Percentiles rank a stretch among this genome's conserved stretches.
phyloP scores from a whole-genome alignment of 1,284 basidiomycete genomes.

The Limonomyces culmigenus region DNA sequence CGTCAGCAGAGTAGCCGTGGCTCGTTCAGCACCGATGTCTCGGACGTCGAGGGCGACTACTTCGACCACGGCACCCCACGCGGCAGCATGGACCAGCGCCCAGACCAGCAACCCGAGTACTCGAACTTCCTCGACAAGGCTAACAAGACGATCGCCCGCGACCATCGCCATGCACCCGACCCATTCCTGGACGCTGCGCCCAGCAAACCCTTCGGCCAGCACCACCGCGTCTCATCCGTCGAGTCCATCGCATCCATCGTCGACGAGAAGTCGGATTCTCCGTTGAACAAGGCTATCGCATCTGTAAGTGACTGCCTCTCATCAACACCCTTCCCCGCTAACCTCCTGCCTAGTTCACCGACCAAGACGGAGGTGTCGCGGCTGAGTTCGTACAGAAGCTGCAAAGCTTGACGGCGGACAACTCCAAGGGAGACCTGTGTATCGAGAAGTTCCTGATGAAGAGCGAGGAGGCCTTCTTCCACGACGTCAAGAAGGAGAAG shows the following conservation, averaged over 20 bases:
- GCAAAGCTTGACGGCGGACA: constrained; percentile 61
- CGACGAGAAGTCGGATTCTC: constrained; percentile 77
- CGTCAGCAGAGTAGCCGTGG: constrained; percentile 21
- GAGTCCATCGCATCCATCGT: constrained; percentile 82
- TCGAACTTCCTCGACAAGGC: constrained; percentile 72
- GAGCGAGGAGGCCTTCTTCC: constrained; percentile 86
- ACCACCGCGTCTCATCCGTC: constrained; percentile 65
- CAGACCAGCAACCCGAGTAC: constrained; percentile 31
- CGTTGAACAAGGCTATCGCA: constrained; percentile 82
- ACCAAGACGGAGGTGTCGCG: constrained; percentile 80
- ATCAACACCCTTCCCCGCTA: constrained; percentile 1
- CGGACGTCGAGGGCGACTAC: constrained; percentile 44
- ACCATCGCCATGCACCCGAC: constrained; percentile 60
- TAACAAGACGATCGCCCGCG: constrained; percentile 66
- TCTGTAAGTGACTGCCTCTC: constrained; percentile 31
- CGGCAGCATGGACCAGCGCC: constrained; percentile 16
- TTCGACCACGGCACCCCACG: constrained; percentile 19
- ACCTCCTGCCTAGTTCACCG: constrained; percentile 51
- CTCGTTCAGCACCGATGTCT: constrained; percentile 29
- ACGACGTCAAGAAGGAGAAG: constrained; percentile 76
- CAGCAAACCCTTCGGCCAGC: constrained; percentile 58
- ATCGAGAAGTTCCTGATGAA: constrained; percentile 83
- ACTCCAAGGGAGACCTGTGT: constrained; percentile 80
- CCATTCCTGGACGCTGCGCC: constrained; percentile 59
- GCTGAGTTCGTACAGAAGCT: constrained; percentile 79